Conservation (phyloP, 169 alveolate species). For the Babesia ovis region DNA sequence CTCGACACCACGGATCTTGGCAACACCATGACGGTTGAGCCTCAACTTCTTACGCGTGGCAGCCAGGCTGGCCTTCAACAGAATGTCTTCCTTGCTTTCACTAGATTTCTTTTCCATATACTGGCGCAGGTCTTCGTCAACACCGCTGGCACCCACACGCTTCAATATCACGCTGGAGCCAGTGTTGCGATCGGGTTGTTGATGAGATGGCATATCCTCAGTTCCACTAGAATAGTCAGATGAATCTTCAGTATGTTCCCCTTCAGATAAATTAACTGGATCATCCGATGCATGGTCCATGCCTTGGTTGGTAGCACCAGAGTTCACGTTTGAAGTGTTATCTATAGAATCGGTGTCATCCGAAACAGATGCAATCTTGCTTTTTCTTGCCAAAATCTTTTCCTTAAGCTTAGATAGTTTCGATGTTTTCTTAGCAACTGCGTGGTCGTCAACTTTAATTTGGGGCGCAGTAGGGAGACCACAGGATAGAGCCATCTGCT, state of each 20-base stretch:
- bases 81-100: constrained; percentile 33
- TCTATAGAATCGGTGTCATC: background rate
- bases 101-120: constrained; percentile 9
- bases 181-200: no score
- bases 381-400: constrained; percentile 29
- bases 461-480: constrained; percentile 66
- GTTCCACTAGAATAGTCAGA: background rate
- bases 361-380: no score
- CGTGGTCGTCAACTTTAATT: constrained; percentile 33
- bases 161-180: background rate
- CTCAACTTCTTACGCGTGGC: constrained; percentile 48
- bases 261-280: background rate
- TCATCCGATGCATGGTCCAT: background rate
- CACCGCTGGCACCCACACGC: constrained; percentile 10
- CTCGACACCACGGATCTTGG: constrained; percentile 59
- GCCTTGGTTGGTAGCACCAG: no score
- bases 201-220: no score
- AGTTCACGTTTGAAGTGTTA: background rate
- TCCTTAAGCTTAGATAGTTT: constrained; percentile 60
- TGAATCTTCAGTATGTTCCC: background rate
- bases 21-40: constrained; percentile 63
- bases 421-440: constrained; percentile 4
- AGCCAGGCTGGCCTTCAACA: constrained; percentile 29
- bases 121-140: constrained; percentile 36
- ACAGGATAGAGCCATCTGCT: constrained; percentile 50